Base-by-base conservation (phyloP, 495 filamentous ascomycete genomes). In the Platismatia glauca region DNA sequence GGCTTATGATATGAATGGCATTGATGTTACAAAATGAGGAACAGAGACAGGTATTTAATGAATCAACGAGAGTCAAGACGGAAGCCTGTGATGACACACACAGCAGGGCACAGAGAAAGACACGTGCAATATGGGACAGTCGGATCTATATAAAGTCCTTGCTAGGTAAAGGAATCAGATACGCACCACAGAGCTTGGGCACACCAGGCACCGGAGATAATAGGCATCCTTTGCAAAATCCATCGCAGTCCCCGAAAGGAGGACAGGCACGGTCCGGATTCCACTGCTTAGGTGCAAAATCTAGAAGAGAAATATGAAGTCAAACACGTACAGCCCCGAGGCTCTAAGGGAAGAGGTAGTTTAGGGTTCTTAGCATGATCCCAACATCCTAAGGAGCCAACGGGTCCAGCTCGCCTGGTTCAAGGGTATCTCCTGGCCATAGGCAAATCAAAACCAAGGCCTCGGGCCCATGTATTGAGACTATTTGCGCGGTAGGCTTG, bases 1-100 rank as follows among this genome's bases (percentile, higher is more conserved):
- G 29, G 37, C 18, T 35, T 29, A 48, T 31, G 27, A 22, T 56
- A 22, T 35, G 37, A 37, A 56, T 29, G 37, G 37, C 46, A 50
- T 38, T 43, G 48, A 61, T 46, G 50, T 39, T 41, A 55, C 44
- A 52, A 38, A 59, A 55, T 63, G 16, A 48, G 44, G 46, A 57
- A 52, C 52, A 44, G 44, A 29, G 24, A 61, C 8, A 37, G 8
- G 66, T 56, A 52, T 55, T 55, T 35, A 64, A 48, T 31, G 58
- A 64, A 9, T 59, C 46, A 55, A 56, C 9, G 18, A 46, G 50
- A 48, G 41, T 29, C 12, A 38, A 39, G 27, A 33, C 39, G 62
- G 66, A 59, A 68, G 63, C 60, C 63, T 66, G 68, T 63, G 44
- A 66, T 67, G 68, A 68, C 68, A 66, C 63, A 69, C 57, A 66